Evolutionary conservation across 805 yeast species (phyloP).

Genomic region (Candida adriatica): DNA sequence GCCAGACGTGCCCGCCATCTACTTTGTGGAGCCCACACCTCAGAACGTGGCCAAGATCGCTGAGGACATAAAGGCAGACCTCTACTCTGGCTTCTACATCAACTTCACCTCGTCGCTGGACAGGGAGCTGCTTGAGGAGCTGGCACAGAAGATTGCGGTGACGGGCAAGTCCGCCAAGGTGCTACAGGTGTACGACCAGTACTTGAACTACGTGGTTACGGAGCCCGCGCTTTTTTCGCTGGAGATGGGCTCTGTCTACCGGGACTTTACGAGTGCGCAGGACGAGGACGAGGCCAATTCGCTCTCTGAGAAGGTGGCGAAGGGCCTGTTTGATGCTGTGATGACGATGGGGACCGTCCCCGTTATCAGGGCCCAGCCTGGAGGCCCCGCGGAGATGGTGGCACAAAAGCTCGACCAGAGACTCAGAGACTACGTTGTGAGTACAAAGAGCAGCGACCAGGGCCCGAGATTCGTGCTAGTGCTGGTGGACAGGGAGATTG

Average conservation of each 20-base stretch:
- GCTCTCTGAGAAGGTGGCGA: conserved; percentile 64
- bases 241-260: conserved; percentile 60
- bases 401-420: conserved; percentile 81
- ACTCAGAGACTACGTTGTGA: conserved; percentile 79
- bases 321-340: conserved; percentile 73
- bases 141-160: conserved; percentile 75
- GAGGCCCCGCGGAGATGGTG: conserved; percentile 93
- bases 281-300: conserved; percentile 71
- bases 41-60: conserved; percentile 67
- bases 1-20: conserved; percentile 92
- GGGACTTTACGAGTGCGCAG: conserved; percentile 59
- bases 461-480: conserved; percentile 70
- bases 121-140: conserved; percentile 76
- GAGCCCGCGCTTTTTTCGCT: conserved; percentile 87
- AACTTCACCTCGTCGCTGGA: conserved; percentile 80
- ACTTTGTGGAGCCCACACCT: conserved; percentile 81
- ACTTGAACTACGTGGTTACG: conserved; percentile 83
- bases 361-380: conserved; percentile 81
- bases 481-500: conserved; percentile 81
- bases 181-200: conserved; percentile 90
- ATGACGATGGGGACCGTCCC: conserved; percentile 79
- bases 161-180: conserved; percentile 66
- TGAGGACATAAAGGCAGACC: conserved; percentile 64
- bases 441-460: conserved; percentile 33
- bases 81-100: conserved; percentile 72